A percentile compares a stretch with the other conserved stretches of the same genome.
These are phyloP conservation scores for Arthrobotrys musiformis DNA, from an alignment of 2,329 filamentous ascomycete species.

Conservation along the genomic window DNA sequence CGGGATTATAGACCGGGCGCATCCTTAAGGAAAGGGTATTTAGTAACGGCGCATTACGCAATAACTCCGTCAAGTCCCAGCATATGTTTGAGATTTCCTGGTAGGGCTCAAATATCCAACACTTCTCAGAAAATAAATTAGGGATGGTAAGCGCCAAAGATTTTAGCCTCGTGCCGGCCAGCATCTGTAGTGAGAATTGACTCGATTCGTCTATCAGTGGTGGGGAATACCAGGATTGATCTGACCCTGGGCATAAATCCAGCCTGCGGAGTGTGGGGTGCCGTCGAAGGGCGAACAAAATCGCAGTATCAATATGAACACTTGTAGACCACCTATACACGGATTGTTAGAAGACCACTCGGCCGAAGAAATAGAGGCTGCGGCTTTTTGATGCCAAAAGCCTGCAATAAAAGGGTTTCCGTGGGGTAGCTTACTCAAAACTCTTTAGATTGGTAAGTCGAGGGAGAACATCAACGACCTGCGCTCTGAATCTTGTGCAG, in stretches of 20 bases:
- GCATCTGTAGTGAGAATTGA: constrained; percentile 49
- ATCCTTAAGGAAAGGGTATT: constrained; percentile 49
- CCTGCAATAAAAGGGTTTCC: not conserved
- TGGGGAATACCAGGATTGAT: constrained; percentile 53
- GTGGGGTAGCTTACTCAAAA: constrained; percentile 44
- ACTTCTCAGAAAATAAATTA: constrained; percentile 51
- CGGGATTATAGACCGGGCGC: constrained; percentile 49
- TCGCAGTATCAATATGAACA: constrained; percentile 50
- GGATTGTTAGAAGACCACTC: not conserved
- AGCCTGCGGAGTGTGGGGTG: constrained; percentile 45
- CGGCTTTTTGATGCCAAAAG: not conserved
- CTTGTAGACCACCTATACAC: constrained; percentile 46
- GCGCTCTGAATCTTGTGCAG: constrained; percentile 46
- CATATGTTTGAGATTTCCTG: constrained; percentile 53
- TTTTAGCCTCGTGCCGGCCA: constrained; percentile 40
- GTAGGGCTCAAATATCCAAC: constrained; percentile 53
- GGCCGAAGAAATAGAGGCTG: not conserved
- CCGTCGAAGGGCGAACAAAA: constrained; percentile 41
- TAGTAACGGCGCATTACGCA: constrained; percentile 31
- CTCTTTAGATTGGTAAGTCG: constrained; percentile 46
- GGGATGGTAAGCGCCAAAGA: constrained; percentile 46
- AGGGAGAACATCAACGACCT: constrained; percentile 52
- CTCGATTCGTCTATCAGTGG: constrained; percentile 39
- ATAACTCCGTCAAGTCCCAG: constrained; percentile 50
- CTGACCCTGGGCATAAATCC: constrained; percentile 50